Conservation (phyloP, 805 yeast species). For the Sporopachydermia lactativora region DNA sequence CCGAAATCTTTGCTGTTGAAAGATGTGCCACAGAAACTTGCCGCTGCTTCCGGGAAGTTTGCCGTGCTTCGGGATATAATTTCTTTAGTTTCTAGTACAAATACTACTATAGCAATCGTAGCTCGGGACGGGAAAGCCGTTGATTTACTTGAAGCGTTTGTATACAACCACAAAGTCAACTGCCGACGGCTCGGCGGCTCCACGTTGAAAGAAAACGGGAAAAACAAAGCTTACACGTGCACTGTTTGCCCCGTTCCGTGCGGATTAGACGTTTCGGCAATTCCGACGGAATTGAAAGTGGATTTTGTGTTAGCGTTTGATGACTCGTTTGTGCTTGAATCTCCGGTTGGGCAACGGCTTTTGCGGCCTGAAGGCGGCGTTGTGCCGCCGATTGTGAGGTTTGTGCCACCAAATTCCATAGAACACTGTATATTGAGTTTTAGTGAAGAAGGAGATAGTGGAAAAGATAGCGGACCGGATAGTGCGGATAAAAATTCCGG, state of each 20-base stretch:
- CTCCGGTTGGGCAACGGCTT: slow-evolving; percentile 18
- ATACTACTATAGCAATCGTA: slow-evolving; percentile 50
- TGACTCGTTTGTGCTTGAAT: slow-evolving; percentile 34
- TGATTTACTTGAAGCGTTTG: slow-evolving; percentile 60
- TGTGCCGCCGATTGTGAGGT: slow-evolving; percentile 52
- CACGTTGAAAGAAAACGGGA: slow-evolving; percentile 37
- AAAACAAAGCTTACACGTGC: slow-evolving; percentile 16
- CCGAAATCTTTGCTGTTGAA: slow-evolving; percentile 65
- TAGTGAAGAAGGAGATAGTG: no score
- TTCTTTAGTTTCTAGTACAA: slow-evolving; percentile 30
- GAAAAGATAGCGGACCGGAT: no score
- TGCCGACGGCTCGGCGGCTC: slow-evolving; percentile 49
- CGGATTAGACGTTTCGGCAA: slow-evolving; percentile 16
- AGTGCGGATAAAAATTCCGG: no score
- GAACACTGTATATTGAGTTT: slow-evolving; percentile 63
- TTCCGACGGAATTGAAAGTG: slow-evolving; percentile 21
- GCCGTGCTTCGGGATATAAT: slow-evolving; percentile 51
- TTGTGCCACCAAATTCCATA: slow-evolving; percentile 67
- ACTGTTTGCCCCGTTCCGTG: slow-evolving; percentile 34
- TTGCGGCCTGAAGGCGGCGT: no score
- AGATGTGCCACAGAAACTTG: slow-evolving; percentile 56
- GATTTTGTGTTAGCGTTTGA: slow-evolving; percentile 56
- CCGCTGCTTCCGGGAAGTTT: slow-evolving; percentile 78
- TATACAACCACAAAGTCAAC: slow-evolving; percentile 44
- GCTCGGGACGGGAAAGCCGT: slow-evolving; percentile 54